Conservation (phyloP, 192 early-diverging fungal genomes). For the Gamsiella multidivaricata region DNA sequence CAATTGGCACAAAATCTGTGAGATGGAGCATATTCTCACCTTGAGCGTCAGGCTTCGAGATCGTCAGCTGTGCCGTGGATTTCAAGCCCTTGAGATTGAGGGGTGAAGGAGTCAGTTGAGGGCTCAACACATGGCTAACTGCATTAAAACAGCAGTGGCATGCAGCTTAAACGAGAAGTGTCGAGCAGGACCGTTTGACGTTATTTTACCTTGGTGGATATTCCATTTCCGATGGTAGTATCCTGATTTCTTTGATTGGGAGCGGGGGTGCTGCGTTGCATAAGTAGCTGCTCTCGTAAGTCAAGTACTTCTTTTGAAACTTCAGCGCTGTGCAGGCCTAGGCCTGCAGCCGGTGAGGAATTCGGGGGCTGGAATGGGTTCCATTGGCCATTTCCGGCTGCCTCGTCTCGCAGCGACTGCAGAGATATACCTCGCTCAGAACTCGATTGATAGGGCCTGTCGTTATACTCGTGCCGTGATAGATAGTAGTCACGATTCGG, state of each 20-base stretch:
- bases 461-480: not conserved
- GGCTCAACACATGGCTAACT: too few species aligned
- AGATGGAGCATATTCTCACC: too few species aligned
- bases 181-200: too few species aligned
- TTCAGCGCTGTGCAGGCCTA: not conserved
- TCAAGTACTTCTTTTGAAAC: conserved; percentile 16
- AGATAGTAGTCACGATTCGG: conserved; percentile 1
- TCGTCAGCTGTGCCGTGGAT: too few species aligned
- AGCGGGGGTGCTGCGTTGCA: not conserved
- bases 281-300: conserved; percentile 25
- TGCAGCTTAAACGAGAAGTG: not conserved
- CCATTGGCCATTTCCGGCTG: not conserved
- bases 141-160: too few species aligned
- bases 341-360: not conserved
- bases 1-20: too few species aligned
- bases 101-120: too few species aligned
- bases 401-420: conserved; percentile 27
- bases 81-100: too few species aligned
- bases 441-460: not conserved
- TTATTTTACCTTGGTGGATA: conserved; percentile 14
- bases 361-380: not conserved
- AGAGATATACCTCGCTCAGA: conserved; percentile 26
- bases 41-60: too few species aligned
- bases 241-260: not conserved
- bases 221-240: not conserved